These are phyloP conservation scores for Clarireedia hainanense DNA, from an alignment of 2,329 filamentous ascomycete species.

Conservation along the genomic window DNA sequence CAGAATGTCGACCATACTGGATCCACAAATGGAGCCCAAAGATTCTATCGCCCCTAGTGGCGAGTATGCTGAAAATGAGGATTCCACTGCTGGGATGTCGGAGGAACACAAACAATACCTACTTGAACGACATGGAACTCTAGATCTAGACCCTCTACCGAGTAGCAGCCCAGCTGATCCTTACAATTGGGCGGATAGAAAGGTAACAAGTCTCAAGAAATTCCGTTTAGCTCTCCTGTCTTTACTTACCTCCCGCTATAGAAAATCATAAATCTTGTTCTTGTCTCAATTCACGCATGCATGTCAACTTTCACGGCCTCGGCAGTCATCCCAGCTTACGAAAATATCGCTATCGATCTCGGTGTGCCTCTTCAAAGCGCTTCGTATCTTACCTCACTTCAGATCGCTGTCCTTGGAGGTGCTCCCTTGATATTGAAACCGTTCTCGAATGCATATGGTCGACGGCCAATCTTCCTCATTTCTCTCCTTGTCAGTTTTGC, in stretches of 20 bases:
- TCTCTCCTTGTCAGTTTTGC: conserved; percentile 37
- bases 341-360: conserved; percentile 38
- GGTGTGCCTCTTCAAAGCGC: conserved; percentile 35
- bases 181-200: conserved; percentile 46
- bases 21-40: background rate
- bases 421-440: conserved; percentile 46
- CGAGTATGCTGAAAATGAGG: background rate
- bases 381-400: conserved; percentile 42
- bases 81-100: background rate
- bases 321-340: conserved; percentile 42
- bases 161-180: conserved; percentile 35
- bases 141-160: conserved; percentile 12
- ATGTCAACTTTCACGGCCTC: conserved; percentile 45
- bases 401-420: conserved; percentile 44
- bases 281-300: conserved; percentile 44
- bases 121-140: conserved; percentile 9
- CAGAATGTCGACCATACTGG: background rate
- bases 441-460: conserved; percentile 41
- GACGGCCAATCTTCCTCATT: conserved; percentile 41
- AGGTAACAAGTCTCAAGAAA: conserved; percentile 27
- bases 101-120: conserved; percentile 11
- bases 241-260: conserved; percentile 14
- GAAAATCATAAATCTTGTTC: conserved; percentile 40
- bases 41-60: background rate
- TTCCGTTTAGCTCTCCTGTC: too few relatives aligned